Evolutionary conservation across 2,329 filamentous ascomycete genomes (phyloP).

Genomic region (Colletotrichum tamarilloi): DNA sequence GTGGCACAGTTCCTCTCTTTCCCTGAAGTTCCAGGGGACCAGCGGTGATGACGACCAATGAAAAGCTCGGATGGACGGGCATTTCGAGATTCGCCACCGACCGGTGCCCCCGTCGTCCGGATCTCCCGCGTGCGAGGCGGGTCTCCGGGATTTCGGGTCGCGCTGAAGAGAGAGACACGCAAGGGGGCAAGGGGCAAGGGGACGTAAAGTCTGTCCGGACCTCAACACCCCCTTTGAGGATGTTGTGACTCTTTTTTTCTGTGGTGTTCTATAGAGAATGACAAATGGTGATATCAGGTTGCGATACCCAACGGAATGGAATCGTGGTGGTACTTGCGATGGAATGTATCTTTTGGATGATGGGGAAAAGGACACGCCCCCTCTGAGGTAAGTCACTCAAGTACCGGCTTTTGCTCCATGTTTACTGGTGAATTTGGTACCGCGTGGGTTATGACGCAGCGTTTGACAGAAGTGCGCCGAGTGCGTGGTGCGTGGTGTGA

Average conservation of each 20-base stretch:
- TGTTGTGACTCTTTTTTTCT: neutral
- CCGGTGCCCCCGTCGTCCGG: neutral
- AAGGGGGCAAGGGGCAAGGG: no score
- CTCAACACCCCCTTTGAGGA: neutral
- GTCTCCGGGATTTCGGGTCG: constrained; percentile 2
- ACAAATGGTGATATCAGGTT: neutral
- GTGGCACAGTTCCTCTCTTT: neutral
- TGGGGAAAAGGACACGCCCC: neutral
- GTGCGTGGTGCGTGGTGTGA: no score
- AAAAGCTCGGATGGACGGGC: no score
- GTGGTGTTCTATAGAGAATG: neutral
- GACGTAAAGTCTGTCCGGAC: constrained; percentile 1
- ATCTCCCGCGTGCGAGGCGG: neutral
- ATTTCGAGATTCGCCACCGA: neutral
- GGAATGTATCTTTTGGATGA: neutral
- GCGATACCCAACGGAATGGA: neutral
- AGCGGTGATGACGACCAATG: neutral
- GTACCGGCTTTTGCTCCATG: neutral
- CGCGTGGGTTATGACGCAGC: neutral
- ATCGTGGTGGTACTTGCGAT: neutral
- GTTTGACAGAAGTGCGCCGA: neutral
- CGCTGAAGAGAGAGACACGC: neutral
- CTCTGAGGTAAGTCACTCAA: neutral
- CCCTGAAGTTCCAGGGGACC: neutral
- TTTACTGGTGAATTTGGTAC: no score